phyloP scores from a whole-genome alignment of 2,329 filamentous ascomycete genomes.

The Alternaria alternata region DNA sequence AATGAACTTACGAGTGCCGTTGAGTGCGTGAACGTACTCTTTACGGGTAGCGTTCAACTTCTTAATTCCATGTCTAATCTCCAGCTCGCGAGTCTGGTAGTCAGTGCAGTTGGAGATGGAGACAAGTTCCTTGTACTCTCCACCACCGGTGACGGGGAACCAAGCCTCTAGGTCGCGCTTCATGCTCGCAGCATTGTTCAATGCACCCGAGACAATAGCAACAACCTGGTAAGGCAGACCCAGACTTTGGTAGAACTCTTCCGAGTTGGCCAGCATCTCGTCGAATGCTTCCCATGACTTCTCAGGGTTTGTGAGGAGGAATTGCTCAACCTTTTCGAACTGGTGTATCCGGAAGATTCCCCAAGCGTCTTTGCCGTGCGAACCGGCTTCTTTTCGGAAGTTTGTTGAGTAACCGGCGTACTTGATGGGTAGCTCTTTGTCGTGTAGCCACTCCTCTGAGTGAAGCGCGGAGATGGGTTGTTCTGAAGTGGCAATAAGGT shows the following conservation, averaged over 20 bases:
- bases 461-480: constrained; percentile 95
- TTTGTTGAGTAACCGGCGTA: constrained; percentile 89
- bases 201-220: constrained; percentile 91
- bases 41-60: constrained; percentile 77
- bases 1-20: constrained; percentile 65
- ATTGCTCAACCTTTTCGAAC: constrained; percentile 73
- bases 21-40: constrained; percentile 92
- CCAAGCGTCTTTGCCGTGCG: constrained; percentile 93
- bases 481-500: constrained; percentile 80
- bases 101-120: constrained; percentile 98
- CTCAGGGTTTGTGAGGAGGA: constrained; percentile 74
- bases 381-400: constrained; percentile 94
- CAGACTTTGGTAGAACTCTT: constrained; percentile 94
- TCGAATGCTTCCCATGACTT: constrained; percentile 90
- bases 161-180: constrained; percentile 97
- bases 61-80: constrained; percentile 91
- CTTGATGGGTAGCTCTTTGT: constrained; percentile 85
- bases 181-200: constrained; percentile 65
- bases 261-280: constrained; percentile 86
- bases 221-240: constrained; percentile 91
- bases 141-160: constrained; percentile 64
- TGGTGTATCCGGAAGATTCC: constrained; percentile 98
- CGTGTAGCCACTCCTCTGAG: constrained; percentile 88
- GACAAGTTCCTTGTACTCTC: constrained; percentile 98
- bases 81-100: constrained; percentile 92